These are phyloP conservation scores for Phoma herbarum DNA, from an alignment of 2,329 filamentous ascomycete genomes.

Conservation along the genomic window DNA sequence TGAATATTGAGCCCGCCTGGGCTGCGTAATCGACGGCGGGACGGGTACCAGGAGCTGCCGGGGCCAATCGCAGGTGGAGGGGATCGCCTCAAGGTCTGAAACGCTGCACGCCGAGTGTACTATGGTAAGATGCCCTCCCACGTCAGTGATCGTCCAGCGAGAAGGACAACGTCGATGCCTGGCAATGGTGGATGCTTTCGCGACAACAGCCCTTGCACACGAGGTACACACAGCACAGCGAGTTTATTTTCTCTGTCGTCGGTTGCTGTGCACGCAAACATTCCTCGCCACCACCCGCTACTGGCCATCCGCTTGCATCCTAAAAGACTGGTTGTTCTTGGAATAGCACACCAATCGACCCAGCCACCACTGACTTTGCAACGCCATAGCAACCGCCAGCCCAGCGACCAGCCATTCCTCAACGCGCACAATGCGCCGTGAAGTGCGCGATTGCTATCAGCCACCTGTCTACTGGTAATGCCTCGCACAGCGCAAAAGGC, in stretches of 20 bases:
- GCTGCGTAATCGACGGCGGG: slow-evolving; percentile 18
- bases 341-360: slow-evolving; percentile 1
- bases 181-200: neutral
- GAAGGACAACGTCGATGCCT: neutral
- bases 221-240: neutral
- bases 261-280: slow-evolving; percentile 5
- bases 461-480: neutral
- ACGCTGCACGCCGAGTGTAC: slow-evolving; percentile 8
- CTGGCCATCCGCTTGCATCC: slow-evolving; percentile 13
- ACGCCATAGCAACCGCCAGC: slow-evolving; percentile 5
- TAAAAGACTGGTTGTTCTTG: neutral
- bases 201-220: neutral
- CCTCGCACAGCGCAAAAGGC: neutral
- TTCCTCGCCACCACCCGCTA: slow-evolving; percentile 3
- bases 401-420: neutral
- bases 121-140: neutral
- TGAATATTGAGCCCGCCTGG: slow-evolving; percentile 16
- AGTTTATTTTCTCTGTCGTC: neutral
- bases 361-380: slow-evolving; percentile 10
- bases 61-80: slow-evolving; percentile 1
- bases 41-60: slow-evolving; percentile 4
- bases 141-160: neutral
- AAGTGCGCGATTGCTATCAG: neutral
- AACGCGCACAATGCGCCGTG: neutral
- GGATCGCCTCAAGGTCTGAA: slow-evolving; percentile 19